These are phyloP conservation scores for Thalassiosira pacifica DNA, from an alignment of 352 stramenopile species.

Conservation along the genomic window DNA sequence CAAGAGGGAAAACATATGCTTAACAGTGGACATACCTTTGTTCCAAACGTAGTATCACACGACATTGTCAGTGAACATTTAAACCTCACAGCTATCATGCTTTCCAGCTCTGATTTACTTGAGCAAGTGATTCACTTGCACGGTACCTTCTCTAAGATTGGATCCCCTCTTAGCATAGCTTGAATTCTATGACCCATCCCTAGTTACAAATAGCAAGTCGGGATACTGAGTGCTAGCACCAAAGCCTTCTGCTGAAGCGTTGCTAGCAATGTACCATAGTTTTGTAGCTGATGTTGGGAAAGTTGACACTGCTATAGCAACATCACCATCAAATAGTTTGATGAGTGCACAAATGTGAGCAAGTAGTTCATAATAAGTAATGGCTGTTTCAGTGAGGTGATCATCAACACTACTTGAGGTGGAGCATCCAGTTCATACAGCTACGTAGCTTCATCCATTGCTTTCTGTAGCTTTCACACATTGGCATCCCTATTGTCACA, in stretches of 20 bases:
- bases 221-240: conserved; percentile 14
- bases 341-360: background rate
- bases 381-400: background rate
- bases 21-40: too few species aligned
- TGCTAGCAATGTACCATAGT: conserved; percentile 6
- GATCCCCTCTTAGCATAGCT: background rate
- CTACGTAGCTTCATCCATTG: background rate
- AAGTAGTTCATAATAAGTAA: conserved; percentile 23
- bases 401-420: background rate
- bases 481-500: background rate
- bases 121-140: too few species aligned
- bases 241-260: conserved; percentile 15
- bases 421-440: background rate
- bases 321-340: background rate
- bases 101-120: too few species aligned
- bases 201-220: conserved; percentile 1
- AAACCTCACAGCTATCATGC: conserved; percentile 3
- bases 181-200: conserved; percentile 10
- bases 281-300: background rate
- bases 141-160: too few species aligned
- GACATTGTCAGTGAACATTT: conserved; percentile 1
- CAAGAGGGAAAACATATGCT: background rate
- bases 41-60: too few species aligned
- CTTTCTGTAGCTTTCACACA: background rate
- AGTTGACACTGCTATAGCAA: background rate